Conservation (phyloP, 2,329 filamentous ascomycete genomes). For the Cladosporium sp. region DNA sequence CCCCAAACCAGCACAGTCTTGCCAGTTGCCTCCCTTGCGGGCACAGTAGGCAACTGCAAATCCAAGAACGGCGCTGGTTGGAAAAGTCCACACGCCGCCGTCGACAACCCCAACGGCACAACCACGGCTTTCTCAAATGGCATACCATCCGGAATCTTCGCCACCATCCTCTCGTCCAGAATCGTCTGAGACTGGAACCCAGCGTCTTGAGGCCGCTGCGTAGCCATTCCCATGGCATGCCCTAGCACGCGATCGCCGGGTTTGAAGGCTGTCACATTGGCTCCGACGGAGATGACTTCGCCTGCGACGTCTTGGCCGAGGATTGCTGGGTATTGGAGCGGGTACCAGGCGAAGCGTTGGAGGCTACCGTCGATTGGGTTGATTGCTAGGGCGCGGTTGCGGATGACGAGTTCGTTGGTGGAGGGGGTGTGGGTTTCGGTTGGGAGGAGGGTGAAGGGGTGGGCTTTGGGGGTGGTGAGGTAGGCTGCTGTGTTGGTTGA, state of each 20-base stretch:
- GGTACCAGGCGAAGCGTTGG: conserved; percentile 25
- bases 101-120: conserved; percentile 20
- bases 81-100: conserved; percentile 21
- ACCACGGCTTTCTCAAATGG: conserved; percentile 19
- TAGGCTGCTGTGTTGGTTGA: conserved; percentile 4
- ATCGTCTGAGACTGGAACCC: conserved; percentile 20
- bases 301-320: conserved; percentile 27
- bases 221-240: conserved; percentile 13
- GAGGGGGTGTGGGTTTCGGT: conserved; percentile 17
- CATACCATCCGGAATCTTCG: conserved; percentile 16
- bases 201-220: conserved; percentile 14
- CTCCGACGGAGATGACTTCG: conserved; percentile 27
- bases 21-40: conserved; percentile 21
- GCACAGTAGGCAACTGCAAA: conserved; percentile 12
- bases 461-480: background rate
- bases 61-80: conserved; percentile 15
- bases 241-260: conserved; percentile 26
- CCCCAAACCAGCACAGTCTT: conserved; percentile 47
- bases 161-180: conserved; percentile 14
- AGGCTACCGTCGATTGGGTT: conserved; percentile 35
- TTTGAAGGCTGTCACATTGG: conserved; percentile 15
- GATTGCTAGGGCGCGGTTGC: conserved; percentile 32
- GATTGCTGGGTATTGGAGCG: conserved; percentile 26
- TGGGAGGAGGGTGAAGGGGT: conserved; percentile 15
- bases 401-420: conserved; percentile 32